Base-by-base conservation (phyloP, 352 stramenopile species). In the Phytophthora multivora region DNA sequence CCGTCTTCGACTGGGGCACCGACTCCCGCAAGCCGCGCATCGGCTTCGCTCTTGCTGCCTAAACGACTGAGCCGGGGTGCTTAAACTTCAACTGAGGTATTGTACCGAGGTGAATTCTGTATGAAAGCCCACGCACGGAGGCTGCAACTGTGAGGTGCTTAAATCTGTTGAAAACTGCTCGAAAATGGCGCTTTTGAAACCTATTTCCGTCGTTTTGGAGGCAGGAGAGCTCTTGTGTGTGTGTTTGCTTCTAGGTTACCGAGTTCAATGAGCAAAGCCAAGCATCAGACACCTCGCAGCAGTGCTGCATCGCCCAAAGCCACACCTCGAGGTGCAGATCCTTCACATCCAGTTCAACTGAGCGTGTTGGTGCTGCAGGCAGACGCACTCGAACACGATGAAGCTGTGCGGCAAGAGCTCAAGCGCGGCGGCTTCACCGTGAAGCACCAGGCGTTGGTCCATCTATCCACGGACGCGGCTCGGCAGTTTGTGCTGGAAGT, bases 1-100 rank as follows among this genome's bases (percentile, higher is more conserved):
- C 88, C 21, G 87, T 97, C 30, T 98, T 98, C 49, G 93, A 98
- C 77, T 97, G 83, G 80, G 86, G 77, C 21, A 88, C 79, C 3
- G 73, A 86, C 57, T 40, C 77, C 8, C 74, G 78, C 66, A 91
- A 94, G 59, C 77, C 91, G 18, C 89, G 87, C 47, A 73, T 97
- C 28, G 91, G 91, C 8, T 95, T 98, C 65, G 91, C 91, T 10
- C 65, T 86, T 12, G 80, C 88, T 15, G 76, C 75, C 2, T 92
- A 79, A 86, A 39, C 13, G 5, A 36, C 11, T 46, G 23, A 26
- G 21, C 23, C 16, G 18, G 21, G 13, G 57, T 38, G 50, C 26
- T 40, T 63, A 31, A 47, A 42, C 16, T 50, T 52, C 41, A 60
- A 61, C 21, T 19, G n/a, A 42, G 39, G 19, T 45, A 45, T 9